phyloP scores from a whole-genome alignment of 257 asterid genomes.

The Solanum sitiens region DNA sequence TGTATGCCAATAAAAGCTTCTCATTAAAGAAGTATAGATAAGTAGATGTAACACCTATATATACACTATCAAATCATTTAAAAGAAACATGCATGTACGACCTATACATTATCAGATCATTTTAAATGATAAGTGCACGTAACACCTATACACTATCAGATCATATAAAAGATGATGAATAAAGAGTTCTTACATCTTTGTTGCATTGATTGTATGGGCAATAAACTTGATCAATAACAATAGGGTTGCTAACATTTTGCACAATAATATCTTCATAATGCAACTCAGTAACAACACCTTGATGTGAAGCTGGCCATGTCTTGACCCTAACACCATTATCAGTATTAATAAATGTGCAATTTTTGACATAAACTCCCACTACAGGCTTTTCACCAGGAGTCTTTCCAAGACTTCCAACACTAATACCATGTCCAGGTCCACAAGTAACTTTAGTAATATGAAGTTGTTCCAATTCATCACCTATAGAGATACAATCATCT shows the following conservation, averaged over 20 bases:
- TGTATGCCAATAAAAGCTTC: no score
- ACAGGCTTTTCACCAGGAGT: slow-evolving; percentile 16
- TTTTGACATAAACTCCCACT: slow-evolving; percentile 5
- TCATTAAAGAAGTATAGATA: no score
- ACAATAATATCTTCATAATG: slow-evolving; percentile 15
- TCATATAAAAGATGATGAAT: background rate
- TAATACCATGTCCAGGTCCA: slow-evolving; percentile 42
- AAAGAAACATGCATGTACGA: no score
- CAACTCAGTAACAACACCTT: slow-evolving; percentile 7
- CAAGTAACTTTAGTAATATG: slow-evolving; percentile 12
- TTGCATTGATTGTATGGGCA: slow-evolving; percentile 22
- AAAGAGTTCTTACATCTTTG: background rate
- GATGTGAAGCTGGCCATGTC: slow-evolving; percentile 25
- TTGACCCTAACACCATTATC: slow-evolving; percentile 23
- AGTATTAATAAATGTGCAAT: slow-evolving; percentile 22
- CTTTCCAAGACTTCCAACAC: slow-evolving; percentile 31
- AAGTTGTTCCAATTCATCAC: slow-evolving; percentile 18
- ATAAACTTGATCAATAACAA: slow-evolving; percentile 25
- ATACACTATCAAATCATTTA: no score
- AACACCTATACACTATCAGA: no score
- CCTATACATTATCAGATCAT: no score
- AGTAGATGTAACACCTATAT: no score
- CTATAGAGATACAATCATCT: slow-evolving; percentile 31
- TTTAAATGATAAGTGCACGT: no score
- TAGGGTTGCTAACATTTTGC: slow-evolving; percentile 22